Base-by-base conservation (phyloP, 192 early-diverging fungal genomes). In the Backusella tarrabulga region DNA sequence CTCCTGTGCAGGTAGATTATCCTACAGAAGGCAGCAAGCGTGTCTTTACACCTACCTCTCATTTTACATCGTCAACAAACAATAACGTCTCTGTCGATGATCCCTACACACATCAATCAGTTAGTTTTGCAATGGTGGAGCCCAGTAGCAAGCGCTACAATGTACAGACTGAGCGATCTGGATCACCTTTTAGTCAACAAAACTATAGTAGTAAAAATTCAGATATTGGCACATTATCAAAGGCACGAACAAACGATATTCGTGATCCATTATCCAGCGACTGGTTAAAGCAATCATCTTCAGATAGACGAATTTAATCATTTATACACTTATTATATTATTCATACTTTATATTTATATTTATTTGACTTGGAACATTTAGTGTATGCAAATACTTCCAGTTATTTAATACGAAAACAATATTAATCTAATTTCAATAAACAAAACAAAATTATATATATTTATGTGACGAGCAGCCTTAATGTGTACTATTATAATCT, bases 61-160 rank as follows among this genome's bases (percentile, higher is more conserved):
- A 66, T 19, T 72, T 72, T 50, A n/a, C 35, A 29, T 36, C 34
- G 21, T n/a, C 46, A 2, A 50, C 68, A 9, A 21, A 19, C 1
- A 46, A 38, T 56, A 34, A 56, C 60, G 5, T 74, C 23, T 41
- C 73, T 19, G 36, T 74, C 1, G 73, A 74, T 15, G 73, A 74
- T 29, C 56, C 73, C 26, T 74, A 74, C 26, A 66, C 54, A 4
- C 42, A 74, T 15, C 23, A 26, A 26, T 29, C 52, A 17, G 14
- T 74, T 66, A 74, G 34, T 32, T 74, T 74, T 34, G 60, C 73
- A 29, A 74, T 74, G 52, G 15, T 74, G 54, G 54, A 74, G 5
- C 56, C 54, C 15, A 38, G 34, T 38, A 36, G 67, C 5, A 68
- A 68, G 19, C 44, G 40, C 15, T 29, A 32, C 5, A 46, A 50